Conservation (phyloP, 345 rosid species). For the Populus simonii region DNA sequence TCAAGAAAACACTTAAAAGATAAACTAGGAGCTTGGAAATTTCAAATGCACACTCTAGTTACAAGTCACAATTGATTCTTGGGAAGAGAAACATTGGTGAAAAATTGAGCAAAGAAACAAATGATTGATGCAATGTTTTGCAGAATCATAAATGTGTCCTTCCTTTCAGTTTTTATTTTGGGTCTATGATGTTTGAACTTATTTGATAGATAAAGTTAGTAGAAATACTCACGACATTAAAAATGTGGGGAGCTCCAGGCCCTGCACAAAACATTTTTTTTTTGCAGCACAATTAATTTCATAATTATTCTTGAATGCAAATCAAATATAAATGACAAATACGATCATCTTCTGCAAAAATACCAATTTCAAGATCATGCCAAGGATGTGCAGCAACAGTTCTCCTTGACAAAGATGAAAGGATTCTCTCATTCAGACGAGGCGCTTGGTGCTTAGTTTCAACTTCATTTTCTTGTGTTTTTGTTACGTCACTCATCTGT, state of each 20-base stretch:
- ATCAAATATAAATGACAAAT: constrained; percentile 3
- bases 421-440: constrained; percentile 83
- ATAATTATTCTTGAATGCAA: neutral
- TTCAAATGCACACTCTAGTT: neutral
- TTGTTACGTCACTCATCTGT: constrained; percentile 20
- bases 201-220: neutral
- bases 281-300: constrained; percentile 21
- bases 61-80: neutral
- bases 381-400: constrained; percentile 99
- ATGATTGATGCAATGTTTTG: neutral
- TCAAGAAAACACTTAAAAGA: neutral
- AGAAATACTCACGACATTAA: constrained; percentile 34
- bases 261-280: constrained; percentile 42
- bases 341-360: neutral
- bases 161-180: neutral
- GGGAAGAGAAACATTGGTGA: neutral
- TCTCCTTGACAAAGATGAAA: constrained; percentile 84
- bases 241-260: constrained; percentile 77
- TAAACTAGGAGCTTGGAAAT: neutral
- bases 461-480: neutral
- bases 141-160: neutral
- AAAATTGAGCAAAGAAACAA: neutral
- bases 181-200: neutral
- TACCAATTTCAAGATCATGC: constrained; percentile 99
- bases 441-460: constrained; percentile 33